Evolutionary conservation across 1,284 basidiomycete species (phyloP).

Genomic region (Ceraceosorus guamensis): DNA sequence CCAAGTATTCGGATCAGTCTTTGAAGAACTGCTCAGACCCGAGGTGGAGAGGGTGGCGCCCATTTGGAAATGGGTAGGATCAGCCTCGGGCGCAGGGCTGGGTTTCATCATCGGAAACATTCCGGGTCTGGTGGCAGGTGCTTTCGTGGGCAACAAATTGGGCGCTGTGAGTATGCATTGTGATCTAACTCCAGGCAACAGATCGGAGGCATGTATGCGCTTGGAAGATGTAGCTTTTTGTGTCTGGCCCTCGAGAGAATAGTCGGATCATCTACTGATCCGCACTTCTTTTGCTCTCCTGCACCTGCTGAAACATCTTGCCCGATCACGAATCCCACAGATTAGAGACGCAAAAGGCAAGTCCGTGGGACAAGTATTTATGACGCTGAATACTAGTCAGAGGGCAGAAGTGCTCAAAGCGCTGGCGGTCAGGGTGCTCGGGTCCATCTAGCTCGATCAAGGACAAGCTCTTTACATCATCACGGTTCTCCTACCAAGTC

Average conservation of each 20-base stretch:
- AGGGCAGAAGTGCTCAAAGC: conserved; percentile 74
- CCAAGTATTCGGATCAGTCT: conserved; percentile 37
- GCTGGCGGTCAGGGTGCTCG: conserved; percentile 76
- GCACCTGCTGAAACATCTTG: not conserved
- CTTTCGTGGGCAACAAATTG: conserved; percentile 36
- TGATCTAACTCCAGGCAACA: too few relatives aligned
- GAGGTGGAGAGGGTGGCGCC: conserved; percentile 36
- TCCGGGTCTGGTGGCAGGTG: conserved; percentile 36
- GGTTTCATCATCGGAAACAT: conserved; percentile 41
- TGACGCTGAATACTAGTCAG: conserved; percentile 67
- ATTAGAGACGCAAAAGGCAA: conserved; percentile 48
- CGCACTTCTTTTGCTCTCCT: not conserved
- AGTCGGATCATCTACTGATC: too few relatives aligned
- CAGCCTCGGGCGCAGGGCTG: conserved; percentile 34
- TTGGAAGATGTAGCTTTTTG: too few relatives aligned
- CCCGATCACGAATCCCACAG: too few relatives aligned
- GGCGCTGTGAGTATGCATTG: conserved; percentile 18
- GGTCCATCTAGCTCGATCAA: too few relatives aligned
- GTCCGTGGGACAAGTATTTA: conserved; percentile 63
- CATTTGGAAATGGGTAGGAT: conserved; percentile 35
- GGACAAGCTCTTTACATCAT: too few relatives aligned
- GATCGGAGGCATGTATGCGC: too few relatives aligned
- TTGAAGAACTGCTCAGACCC: conserved; percentile 44
- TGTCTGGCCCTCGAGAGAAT: too few relatives aligned
- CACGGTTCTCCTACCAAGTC: too few relatives aligned